phyloP scores from a whole-genome alignment of 2,329 filamentous ascomycete genomes.

The Elsinoe perseae region DNA sequence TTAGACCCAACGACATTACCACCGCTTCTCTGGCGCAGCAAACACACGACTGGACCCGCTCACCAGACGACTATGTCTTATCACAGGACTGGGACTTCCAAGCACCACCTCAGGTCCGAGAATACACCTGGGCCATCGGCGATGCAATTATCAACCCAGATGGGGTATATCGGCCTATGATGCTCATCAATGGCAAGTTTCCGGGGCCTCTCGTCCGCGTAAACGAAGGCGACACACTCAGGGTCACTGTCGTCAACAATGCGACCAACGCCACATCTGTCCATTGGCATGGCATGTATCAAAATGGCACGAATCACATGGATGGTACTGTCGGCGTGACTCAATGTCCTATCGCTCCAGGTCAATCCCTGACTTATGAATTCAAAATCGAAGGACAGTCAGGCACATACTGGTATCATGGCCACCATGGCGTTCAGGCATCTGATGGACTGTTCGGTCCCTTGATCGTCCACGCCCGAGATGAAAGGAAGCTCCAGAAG shows the following conservation, averaged over 20 bases:
- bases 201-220: slow-evolving; percentile 35
- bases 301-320: slow-evolving; percentile 60
- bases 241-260: slow-evolving; percentile 57
- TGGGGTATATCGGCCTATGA: slow-evolving; percentile 38
- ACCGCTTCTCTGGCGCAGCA: neutral
- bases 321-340: slow-evolving; percentile 57
- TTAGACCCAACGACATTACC: neutral
- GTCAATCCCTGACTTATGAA: slow-evolving; percentile 49
- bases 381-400: slow-evolving; percentile 45
- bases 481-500: slow-evolving; percentile 38
- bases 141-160: slow-evolving; percentile 55
- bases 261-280: slow-evolving; percentile 52
- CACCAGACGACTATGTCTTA: slow-evolving; percentile 48
- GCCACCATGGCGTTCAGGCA: slow-evolving; percentile 51
- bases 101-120: slow-evolving; percentile 44
- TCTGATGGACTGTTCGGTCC: slow-evolving; percentile 56
- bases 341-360: slow-evolving; percentile 55
- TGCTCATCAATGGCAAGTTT: slow-evolving; percentile 35
- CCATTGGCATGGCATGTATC: slow-evolving; percentile 63
- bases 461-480: slow-evolving; percentile 48
- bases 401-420: slow-evolving; percentile 55
- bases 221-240: slow-evolving; percentile 57
- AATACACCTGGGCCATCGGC: slow-evolving; percentile 54
- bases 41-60: neutral
- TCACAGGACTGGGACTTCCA: slow-evolving; percentile 49